Percentiles rank a stretch among this genome's conserved stretches.
These are phyloP conservation scores for Phanerochaete sordida DNA, from an alignment of 768 basidiomycete genomes.

Conservation along the genomic window DNA sequence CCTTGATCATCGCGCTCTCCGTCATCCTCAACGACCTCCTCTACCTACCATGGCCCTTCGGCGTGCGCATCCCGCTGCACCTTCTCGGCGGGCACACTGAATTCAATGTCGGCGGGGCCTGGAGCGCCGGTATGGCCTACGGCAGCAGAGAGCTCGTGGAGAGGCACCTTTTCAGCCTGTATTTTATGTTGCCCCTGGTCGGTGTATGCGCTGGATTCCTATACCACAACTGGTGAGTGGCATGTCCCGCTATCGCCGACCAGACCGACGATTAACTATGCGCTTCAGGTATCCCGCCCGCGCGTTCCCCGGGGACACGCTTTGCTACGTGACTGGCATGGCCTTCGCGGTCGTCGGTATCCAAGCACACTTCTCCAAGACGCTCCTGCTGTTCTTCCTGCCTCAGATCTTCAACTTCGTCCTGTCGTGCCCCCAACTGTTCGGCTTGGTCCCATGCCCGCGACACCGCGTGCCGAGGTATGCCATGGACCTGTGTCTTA, in stretches of 20 bases:
- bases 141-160: constrained; percentile 86
- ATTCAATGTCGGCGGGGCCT: constrained; percentile 72
- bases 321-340: constrained; percentile 98
- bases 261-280: not conserved
- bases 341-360: constrained; percentile 98
- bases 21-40: constrained; percentile 90
- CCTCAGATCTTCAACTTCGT: constrained; percentile 99
- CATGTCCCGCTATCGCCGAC: no score
- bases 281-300: constrained; percentile 86
- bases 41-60: constrained; percentile 87
- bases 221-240: constrained; percentile 90
- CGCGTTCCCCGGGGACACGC: constrained; percentile 93
- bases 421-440: constrained; percentile 90
- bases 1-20: constrained; percentile 86
- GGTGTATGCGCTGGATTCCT: constrained; percentile 88
- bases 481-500: constrained; percentile 17
- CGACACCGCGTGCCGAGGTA: constrained; percentile 91
- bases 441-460: constrained; percentile 91
- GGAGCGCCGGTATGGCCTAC: constrained; percentile 81
- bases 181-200: constrained; percentile 94
- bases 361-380: constrained; percentile 96
- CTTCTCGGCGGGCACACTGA: constrained; percentile 64
- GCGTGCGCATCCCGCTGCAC: constrained; percentile 68
- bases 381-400: constrained; percentile 91
- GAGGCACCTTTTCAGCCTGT: constrained; percentile 91